Evolutionary conservation across 768 basidiomycete species (phyloP).

Genomic region (Phaeotremella skinneri): DNA sequence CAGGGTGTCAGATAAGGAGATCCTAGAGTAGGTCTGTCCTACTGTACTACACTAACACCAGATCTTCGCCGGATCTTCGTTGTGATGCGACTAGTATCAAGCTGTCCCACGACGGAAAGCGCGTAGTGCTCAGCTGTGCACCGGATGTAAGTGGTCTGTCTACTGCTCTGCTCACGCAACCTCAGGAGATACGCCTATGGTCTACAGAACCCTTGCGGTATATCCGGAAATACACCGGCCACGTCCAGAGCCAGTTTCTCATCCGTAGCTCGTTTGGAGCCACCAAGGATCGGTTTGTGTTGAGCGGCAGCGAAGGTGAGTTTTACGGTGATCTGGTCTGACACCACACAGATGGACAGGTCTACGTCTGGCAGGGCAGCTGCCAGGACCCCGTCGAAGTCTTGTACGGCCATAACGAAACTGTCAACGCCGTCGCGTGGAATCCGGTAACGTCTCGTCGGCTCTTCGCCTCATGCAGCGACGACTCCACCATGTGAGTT

Average conservation of each 20-base stretch:
- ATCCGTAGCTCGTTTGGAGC: constrained; percentile 95
- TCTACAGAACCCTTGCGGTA: constrained; percentile 66
- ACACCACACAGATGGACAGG: constrained; percentile 68
- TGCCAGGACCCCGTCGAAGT: constrained; percentile 78
- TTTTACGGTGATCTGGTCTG: constrained; percentile 4
- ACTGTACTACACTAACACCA: background rate
- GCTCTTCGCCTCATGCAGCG: constrained; percentile 93
- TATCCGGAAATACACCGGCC: constrained; percentile 79
- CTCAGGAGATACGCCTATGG: constrained; percentile 85
- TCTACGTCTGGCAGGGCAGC: constrained; percentile 94
- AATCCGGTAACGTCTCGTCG: constrained; percentile 77
- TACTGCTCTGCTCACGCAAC: background rate
- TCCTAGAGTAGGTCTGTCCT: constrained; percentile 31
- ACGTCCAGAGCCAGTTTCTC: constrained; percentile 76
- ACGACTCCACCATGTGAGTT: constrained; percentile 72
- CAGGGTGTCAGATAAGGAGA: constrained; percentile 28
- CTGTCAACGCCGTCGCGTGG: constrained; percentile 96
- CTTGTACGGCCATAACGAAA: constrained; percentile 79
- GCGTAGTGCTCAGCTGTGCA: constrained; percentile 79
- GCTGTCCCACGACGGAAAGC: constrained; percentile 79
- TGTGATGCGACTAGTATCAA: constrained; percentile 83
- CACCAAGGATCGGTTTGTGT: constrained; percentile 77
- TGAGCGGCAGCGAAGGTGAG: constrained; percentile 93
- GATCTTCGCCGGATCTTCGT: constrained; percentile 27
- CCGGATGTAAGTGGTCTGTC: constrained; percentile 66